A percentile compares a stretch with the other conserved stretches of the same genome.
phyloP scores from a whole-genome alignment of 2,329 filamentous ascomycete genomes.

The Aspergillus pseudoglaucus region DNA sequence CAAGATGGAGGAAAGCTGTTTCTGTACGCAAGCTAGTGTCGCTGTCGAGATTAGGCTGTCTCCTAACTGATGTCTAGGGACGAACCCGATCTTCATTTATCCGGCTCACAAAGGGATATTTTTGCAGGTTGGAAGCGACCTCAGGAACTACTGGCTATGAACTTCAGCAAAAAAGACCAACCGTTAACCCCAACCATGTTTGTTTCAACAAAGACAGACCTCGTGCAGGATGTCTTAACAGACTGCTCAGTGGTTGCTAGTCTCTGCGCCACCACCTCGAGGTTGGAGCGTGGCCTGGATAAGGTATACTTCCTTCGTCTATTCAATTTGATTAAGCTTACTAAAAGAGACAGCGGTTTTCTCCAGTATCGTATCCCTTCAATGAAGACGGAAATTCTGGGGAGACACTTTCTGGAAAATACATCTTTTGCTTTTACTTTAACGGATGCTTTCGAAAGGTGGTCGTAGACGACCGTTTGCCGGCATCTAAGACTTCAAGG shows the following conservation, averaged over 20 bases:
- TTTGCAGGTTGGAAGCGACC: conserved; percentile 82
- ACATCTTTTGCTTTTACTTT: conserved; percentile 87
- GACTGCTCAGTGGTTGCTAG: conserved; percentile 97
- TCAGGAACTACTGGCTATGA: conserved; percentile 53
- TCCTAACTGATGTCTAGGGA: conserved; percentile 51
- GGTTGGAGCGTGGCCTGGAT: conserved; percentile 61
- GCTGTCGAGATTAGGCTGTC: not conserved
- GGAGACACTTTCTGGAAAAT: conserved; percentile 75
- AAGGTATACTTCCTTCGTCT: conserved; percentile 45
- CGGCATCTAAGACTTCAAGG: conserved; percentile 64
- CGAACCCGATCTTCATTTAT: conserved; percentile 62
- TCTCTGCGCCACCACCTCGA: conserved; percentile 71
- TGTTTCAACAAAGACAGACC: conserved; percentile 58
- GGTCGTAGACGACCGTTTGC: conserved; percentile 80
- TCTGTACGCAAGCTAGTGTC: conserved; percentile 45
- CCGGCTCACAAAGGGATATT: conserved; percentile 64
- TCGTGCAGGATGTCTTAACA: conserved; percentile 91
- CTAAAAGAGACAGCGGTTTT: conserved; percentile 52
- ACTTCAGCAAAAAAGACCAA: conserved; percentile 20
- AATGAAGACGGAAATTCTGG: conserved; percentile 50
- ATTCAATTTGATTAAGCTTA: not conserved
- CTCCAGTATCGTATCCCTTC: conserved; percentile 69
- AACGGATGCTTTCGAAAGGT: conserved; percentile 89
- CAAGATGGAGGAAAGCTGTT: conserved; percentile 51
- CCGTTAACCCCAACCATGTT: conserved; percentile 48